Percentiles rank a stretch among this genome's conserved stretches.
Evolutionary conservation across 2,329 filamentous ascomycete species (phyloP).

Genomic region (Capronia epimyces): DNA sequence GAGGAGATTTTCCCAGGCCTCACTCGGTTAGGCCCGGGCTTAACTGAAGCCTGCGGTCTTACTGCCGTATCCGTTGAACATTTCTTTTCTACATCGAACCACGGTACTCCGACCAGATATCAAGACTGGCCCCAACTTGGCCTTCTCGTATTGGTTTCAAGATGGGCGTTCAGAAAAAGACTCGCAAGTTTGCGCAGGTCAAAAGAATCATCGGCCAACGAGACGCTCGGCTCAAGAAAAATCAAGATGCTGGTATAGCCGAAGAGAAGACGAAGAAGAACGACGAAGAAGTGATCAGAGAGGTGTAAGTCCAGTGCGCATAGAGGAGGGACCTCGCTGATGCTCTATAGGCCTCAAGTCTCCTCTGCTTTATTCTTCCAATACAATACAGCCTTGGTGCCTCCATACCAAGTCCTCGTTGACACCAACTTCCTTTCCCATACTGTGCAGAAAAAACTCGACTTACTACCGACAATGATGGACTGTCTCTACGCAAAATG

Average conservation of each 20-base stretch:
- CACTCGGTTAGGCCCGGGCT: conserved; percentile 15
- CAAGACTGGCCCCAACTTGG: neutral
- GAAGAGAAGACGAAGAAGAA: conserved; percentile 54
- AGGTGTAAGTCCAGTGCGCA: conserved; percentile 50
- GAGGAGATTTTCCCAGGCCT: conserved; percentile 2
- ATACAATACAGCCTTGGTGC: conserved; percentile 78
- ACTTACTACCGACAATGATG: conserved; percentile 83
- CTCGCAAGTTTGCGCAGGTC: conserved; percentile 79
- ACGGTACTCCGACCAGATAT: neutral
- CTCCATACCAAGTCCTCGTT: conserved; percentile 73
- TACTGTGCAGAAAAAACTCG: conserved; percentile 85
- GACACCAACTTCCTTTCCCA: conserved; percentile 90
- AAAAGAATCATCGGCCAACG: conserved; percentile 78
- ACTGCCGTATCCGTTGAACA: conserved; percentile 11
- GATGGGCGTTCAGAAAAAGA: conserved; percentile 88
- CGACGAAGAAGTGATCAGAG: conserved; percentile 62
- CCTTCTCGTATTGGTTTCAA: conserved; percentile 20
- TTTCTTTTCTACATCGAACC: conserved; percentile 7
- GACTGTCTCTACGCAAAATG: conserved; percentile 89
- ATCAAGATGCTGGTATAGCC: conserved; percentile 61
- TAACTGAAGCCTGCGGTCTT: conserved; percentile 8
- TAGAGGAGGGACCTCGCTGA: conserved; percentile 5
- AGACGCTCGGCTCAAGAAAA: conserved; percentile 77
- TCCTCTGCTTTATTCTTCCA: conserved; percentile 79
- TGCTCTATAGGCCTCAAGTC: conserved; percentile 58